These are phyloP conservation scores for Phytophthora chlamydospora DNA, from an alignment of 352 stramenopile genomes.

Conservation along the genomic window DNA sequence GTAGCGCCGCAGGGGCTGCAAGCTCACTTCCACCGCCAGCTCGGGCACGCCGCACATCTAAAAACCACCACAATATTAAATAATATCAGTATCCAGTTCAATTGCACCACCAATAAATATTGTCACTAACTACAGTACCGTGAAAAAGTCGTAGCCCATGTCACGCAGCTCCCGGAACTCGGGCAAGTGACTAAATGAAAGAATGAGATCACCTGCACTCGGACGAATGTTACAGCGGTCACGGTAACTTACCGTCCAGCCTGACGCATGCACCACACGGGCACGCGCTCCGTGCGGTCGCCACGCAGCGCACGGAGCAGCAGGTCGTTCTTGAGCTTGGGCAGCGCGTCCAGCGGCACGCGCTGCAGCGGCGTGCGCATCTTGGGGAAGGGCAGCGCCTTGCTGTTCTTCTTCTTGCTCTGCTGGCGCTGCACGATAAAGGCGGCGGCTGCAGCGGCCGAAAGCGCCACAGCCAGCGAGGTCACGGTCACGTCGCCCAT, in stretches of 20 bases:
- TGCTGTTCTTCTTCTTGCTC: slow-evolving; percentile 20
- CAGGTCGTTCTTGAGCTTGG: slow-evolving; percentile 91
- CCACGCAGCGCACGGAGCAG: slow-evolving; percentile 86
- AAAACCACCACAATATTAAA: slow-evolving; percentile 1
- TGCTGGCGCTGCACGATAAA: slow-evolving; percentile 70
- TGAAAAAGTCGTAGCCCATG: slow-evolving; percentile 91
- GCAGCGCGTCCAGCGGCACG: slow-evolving; percentile 67
- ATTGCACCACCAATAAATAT: neutral
- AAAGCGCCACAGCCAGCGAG: slow-evolving; percentile 41
- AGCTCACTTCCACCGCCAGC: slow-evolving; percentile 95
- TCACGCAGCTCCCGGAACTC: slow-evolving; percentile 89
- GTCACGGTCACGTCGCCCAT: slow-evolving; percentile 32
- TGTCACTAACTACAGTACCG: slow-evolving; percentile 31
- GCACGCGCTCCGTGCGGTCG: slow-evolving; percentile 90
- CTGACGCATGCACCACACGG: slow-evolving; percentile 98
- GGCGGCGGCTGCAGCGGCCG: slow-evolving; percentile 65
- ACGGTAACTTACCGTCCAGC: slow-evolving; percentile 88
- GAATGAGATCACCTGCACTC: too few species aligned
- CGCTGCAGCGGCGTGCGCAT: slow-evolving; percentile 76
- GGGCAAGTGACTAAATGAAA: slow-evolving; percentile 68
- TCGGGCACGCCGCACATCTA: slow-evolving; percentile 88
- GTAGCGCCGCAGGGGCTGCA: slow-evolving; percentile 95
- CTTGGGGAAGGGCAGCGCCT: slow-evolving; percentile 62
- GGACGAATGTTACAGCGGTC: too few species aligned
- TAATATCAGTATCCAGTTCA: neutral